A percentile compares a stretch with the other conserved stretches of the same genome.
Conservation (phyloP, 345 rosid genomes). For the Euclidium syriacum region DNA sequence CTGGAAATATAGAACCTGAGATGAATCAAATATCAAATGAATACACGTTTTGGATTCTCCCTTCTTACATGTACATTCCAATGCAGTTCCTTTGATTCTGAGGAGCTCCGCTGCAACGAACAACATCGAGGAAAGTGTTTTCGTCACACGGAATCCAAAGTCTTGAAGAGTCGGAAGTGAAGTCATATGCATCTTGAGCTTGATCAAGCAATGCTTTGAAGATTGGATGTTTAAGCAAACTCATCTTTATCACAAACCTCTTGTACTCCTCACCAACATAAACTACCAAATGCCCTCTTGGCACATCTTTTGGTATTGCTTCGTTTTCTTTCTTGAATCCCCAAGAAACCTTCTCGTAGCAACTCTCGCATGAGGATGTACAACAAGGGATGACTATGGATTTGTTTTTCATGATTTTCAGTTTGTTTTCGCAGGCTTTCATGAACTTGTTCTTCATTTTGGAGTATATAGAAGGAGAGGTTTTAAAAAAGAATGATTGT, state of each 20-base stretch:
- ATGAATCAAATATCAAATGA: constrained; percentile 24
- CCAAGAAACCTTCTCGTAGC: constrained; percentile 46
- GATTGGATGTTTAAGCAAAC: constrained; percentile 67
- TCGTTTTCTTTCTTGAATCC: constrained; percentile 35
- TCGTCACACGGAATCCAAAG: constrained; percentile 86
- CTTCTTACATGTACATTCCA: constrained; percentile 31
- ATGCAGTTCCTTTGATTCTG: constrained; percentile 33
- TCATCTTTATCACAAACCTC: constrained; percentile 67
- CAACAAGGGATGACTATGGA: constrained; percentile 44
- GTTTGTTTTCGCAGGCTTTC: constrained; percentile 41
- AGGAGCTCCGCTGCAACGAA: constrained; percentile 51
- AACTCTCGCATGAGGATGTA: constrained; percentile 39
- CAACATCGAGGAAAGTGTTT: constrained; percentile 58
- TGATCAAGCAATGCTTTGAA: constrained; percentile 76
- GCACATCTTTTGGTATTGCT: constrained; percentile 72
- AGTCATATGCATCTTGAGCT: constrained; percentile 65
- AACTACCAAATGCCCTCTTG: constrained; percentile 78
- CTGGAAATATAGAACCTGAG: constrained; percentile 19
- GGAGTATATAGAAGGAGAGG: neutral
- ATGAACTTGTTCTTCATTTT: constrained; percentile 42
- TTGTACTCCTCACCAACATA: constrained; percentile 67
- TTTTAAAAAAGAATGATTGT: neutral
- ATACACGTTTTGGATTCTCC: too few species aligned
- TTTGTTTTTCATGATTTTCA: constrained; percentile 47
- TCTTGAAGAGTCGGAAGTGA: constrained; percentile 44